These are phyloP conservation scores for Starmera dryadoides DNA, from an alignment of 805 yeast genomes.

Conservation along the genomic window DNA sequence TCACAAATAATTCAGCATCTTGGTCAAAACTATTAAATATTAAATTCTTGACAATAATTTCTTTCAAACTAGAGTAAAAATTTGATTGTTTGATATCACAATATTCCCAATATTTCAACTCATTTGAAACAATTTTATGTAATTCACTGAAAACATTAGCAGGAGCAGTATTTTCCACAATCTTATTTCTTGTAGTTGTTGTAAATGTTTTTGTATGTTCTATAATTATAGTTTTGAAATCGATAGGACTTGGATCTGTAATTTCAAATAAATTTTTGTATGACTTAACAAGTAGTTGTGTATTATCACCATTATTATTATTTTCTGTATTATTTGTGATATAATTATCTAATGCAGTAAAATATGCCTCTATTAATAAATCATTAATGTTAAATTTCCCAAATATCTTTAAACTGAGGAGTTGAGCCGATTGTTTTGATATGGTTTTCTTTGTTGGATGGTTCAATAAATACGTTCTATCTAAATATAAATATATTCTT, in stretches of 20 bases:
- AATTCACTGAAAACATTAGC: neutral
- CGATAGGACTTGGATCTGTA: neutral
- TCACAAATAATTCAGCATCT: constrained; percentile 3
- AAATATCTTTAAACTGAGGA: neutral
- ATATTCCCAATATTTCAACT: constrained; percentile 9
- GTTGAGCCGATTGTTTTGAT: constrained; percentile 1
- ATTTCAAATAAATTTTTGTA: neutral
- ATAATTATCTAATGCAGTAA: constrained; percentile 1
- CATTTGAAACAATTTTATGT: constrained; percentile 5
- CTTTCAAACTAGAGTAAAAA: constrained; percentile 1
- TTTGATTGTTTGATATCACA: neutral
- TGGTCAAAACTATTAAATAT: constrained; percentile 5
- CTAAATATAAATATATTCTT: constrained; percentile 13
- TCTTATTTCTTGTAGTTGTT: neutral
- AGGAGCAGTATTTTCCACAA: neutral
- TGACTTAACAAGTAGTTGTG: neutral
- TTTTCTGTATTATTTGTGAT: neutral
- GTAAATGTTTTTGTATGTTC: neutral
- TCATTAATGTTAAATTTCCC: constrained; percentile 3
- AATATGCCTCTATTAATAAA: constrained; percentile 2
- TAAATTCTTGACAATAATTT: constrained; percentile 1
- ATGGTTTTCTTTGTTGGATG: constrained; percentile 18
- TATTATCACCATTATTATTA: too few relatives aligned
- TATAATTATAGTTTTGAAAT: neutral
- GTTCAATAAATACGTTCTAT: constrained; percentile 17